Evolutionary conservation across 108 stramenopile species (phyloP), one percentile per base, ranked within the genome.

Genomic region (Discostella pseudostelligera): DNA sequence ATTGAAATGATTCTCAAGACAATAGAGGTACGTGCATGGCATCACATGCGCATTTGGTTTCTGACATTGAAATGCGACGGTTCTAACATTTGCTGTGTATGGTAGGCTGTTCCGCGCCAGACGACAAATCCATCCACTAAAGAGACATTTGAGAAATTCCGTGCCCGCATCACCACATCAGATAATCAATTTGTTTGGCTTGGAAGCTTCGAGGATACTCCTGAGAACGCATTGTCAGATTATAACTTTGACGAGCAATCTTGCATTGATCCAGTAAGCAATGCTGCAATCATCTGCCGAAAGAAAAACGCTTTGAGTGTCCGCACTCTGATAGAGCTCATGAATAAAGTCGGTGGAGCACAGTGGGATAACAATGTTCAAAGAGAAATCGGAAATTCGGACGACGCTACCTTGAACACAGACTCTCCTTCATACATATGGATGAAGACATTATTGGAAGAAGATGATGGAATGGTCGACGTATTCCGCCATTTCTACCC

Each of bases 401-500:
- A 78, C 0, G 74, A 66, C 19, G 83, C 82, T 25, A 69, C 60
- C 10, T 65, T 76, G 32, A 83, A 78, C 49, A 65, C 73, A 25
- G 76, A 72, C 21, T 70, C 84, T 0, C 88, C 91, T 0, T 58
- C 87, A 0, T 70, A 77, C 9, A 13, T 67, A 36, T 94, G 93
- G 93, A 73, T 94, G 50, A 81, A 83, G 44, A 12, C 19, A 21
- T 32, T 92, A 2, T 17, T 90, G 37, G 67, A 83, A 14, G 76
- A 87, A 44, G 96, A 95, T 69, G 92, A 95, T 72, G 70, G 55
- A 9, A 96, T 96, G 95, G 85, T 92, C 8, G 95, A 96, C 67
- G 67, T 84, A 0, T 93, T 95, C 66, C 78, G 93, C 5, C 63
- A 83, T 59, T 81, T 84, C n/a, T 90, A 89, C 84, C 90, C 96